Evolutionary conservation across 768 basidiomycete genomes (phyloP), one percentile per base, ranked within the genome.

Genomic region (Russula virescens): DNA sequence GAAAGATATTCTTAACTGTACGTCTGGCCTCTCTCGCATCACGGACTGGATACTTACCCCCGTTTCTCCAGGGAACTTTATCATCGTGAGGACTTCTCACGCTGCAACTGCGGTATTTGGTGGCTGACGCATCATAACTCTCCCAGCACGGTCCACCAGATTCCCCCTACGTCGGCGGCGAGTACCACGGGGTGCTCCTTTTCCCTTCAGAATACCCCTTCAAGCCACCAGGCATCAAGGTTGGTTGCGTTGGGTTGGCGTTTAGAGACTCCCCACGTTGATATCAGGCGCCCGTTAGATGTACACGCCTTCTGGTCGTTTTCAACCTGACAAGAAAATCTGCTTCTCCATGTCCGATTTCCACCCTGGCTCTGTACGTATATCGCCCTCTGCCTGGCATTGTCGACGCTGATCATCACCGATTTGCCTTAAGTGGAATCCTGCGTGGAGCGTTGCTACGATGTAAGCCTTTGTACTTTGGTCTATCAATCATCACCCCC

Each of bases 281-380:
- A 55, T 47, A 48, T 58, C 42, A 60, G 38, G 64, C 47, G 60
- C 50, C 52, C 64, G 23, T n/a, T 68, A 94, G 92, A 92, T 94
- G 91, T 82, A 86, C 68, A 94, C 93, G 16, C 93, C 93, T 0
- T 91, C 90, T 6, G 93, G 93, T 21, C 85, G 93, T 62, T 95
- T 95, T 75, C 84, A 89, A 67, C 90, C 91, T 23, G 91, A 93
- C 79, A 87, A 85, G 77, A 97, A 94, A 81, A 97, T 98, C 59
- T 98, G 95, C 73, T 96, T 97, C 76, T 96, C 93, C 25, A 97
- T 98, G 94, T 94, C 92, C 4, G 92, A 94, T 74, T 94, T 93
- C 71, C 93, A 94, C 70, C 91, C 93, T 0, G 91, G 91, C 64
- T 83, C 89, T 14, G 91, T 92, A 68, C 72, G 89, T 82, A 5